phyloP scores from a whole-genome alignment of 352 stramenopile genomes.

The Phytophthora fragariaefolia region DNA sequence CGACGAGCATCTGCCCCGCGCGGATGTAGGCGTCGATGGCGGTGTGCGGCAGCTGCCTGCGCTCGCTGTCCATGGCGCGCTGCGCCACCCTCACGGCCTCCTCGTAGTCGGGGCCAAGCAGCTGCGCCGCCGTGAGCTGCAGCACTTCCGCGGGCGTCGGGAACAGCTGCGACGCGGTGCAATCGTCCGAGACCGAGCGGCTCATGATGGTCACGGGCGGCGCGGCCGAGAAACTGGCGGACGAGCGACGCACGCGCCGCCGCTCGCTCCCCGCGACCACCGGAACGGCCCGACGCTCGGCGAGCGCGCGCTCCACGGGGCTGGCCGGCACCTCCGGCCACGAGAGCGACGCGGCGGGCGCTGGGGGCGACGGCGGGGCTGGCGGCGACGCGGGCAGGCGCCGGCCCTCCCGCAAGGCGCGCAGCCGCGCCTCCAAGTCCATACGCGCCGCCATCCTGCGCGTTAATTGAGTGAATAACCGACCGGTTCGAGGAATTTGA shows the following conservation, averaged over 20 bases:
- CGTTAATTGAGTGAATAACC: slow-evolving; percentile 1
- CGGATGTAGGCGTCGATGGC: slow-evolving; percentile 79
- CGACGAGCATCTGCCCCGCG: slow-evolving; percentile 71
- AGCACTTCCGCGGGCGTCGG: slow-evolving; percentile 27
- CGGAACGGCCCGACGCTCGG: slow-evolving; percentile 12
- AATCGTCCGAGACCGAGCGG: slow-evolving; percentile 16
- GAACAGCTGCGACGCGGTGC: slow-evolving; percentile 3
- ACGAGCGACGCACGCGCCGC: slow-evolving; percentile 18
- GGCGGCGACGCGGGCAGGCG: slow-evolving; percentile 4
- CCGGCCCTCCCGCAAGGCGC: slow-evolving; percentile 53
- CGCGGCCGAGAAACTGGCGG: slow-evolving; percentile 8
- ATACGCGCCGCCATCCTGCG: slow-evolving; percentile 37
- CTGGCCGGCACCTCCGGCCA: slow-evolving; percentile 34
- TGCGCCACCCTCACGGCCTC: slow-evolving; percentile 68
- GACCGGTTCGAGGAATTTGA: too few relatives aligned
- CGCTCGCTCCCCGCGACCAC: slow-evolving; percentile 7
- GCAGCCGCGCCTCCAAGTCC: slow-evolving; percentile 70
- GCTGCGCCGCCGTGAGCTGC: slow-evolving; percentile 34
- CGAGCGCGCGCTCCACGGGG: slow-evolving; percentile 8
- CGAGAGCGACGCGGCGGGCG: slow-evolving; percentile 22
- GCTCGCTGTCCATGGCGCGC: slow-evolving; percentile 74
- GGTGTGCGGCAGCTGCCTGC: slow-evolving; percentile 60
- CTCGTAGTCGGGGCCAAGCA: slow-evolving; percentile 69
- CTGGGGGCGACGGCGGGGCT: slow-evolving; percentile 8
- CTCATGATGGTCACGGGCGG: slow-evolving; percentile 24